phyloP scores from a whole-genome alignment of 1,284 basidiomycete genomes.

The Leccinum angustisporum region DNA sequence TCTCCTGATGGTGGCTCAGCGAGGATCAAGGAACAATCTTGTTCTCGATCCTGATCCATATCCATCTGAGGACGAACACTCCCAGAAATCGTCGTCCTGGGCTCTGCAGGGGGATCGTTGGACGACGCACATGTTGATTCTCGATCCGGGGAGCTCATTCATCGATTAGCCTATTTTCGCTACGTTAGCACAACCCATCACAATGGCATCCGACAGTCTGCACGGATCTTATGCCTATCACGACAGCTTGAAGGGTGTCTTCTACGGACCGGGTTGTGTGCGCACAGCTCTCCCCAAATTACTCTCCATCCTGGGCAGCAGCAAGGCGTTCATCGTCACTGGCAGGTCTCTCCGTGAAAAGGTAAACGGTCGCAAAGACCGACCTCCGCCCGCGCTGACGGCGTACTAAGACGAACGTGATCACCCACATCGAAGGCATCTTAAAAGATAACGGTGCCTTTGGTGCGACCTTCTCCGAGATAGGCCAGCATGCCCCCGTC shows the following conservation, averaged over 20 bases:
- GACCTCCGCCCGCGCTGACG: constrained; percentile 2
- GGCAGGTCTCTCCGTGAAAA: constrained; percentile 67
- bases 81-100: no score
- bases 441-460: constrained; percentile 56
- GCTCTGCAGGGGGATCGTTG: no score
- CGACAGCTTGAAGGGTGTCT: constrained; percentile 60
- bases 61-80: no score
- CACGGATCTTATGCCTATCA: constrained; percentile 63
- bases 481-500: constrained; percentile 76
- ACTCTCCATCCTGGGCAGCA: constrained; percentile 50
- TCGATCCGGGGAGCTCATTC: no score
- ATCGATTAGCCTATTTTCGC: no score
- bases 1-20: neutral
- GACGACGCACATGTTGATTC: no score
- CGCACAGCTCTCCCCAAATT: constrained; percentile 62
- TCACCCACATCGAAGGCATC: constrained; percentile 57
- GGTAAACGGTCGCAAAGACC: constrained; percentile 37
- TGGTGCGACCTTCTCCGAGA: constrained; percentile 70
- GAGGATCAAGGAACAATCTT: neutral
- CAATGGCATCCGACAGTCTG: neutral
- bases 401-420: constrained; percentile 57
- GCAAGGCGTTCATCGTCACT: constrained; percentile 69
- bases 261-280: constrained; percentile 68
- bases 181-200: no score
- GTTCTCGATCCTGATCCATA: no score